Percentiles rank a stretch among this genome's conserved stretches.
phyloP scores from a whole-genome alignment of 257 asterid genomes.

The Penstemon newberryi region DNA sequence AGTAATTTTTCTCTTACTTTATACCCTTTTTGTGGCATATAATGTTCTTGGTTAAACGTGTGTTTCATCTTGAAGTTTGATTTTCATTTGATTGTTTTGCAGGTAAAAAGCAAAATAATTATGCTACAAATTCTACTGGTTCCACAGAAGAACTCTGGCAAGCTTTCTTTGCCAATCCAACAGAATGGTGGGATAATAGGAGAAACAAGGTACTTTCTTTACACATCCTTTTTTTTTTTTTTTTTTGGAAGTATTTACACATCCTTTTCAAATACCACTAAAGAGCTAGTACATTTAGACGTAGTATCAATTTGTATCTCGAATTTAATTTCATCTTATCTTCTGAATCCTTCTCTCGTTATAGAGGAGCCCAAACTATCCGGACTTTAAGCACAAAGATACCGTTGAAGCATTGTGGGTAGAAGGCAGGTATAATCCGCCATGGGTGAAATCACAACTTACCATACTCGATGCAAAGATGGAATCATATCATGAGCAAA shows the following conservation, averaged over 20 bases:
- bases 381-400: slow-evolving; percentile 98
- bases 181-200: slow-evolving; percentile 99
- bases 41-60: slow-evolving; percentile 13
- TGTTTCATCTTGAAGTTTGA: slow-evolving; percentile 12
- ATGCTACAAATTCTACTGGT: slow-evolving; percentile 57
- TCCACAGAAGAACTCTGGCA: slow-evolving; percentile 92
- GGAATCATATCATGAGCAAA: slow-evolving; percentile 67
- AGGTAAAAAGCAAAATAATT: slow-evolving; percentile 57
- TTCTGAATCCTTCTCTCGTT: slow-evolving; percentile 20
- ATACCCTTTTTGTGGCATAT: not conserved
- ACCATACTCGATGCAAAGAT: slow-evolving; percentile 73
- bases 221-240: not conserved
- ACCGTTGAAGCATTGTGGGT: slow-evolving; percentile 95
- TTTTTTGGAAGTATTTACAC: not conserved
- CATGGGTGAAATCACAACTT: slow-evolving; percentile 96
- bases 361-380: slow-evolving; percentile 91
- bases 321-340: not conserved
- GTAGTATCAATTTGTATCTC: not conserved
- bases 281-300: not conserved
- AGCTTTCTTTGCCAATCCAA: slow-evolving; percentile 90
- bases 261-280: not conserved
- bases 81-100: slow-evolving; percentile 27
- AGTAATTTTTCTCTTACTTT: slow-evolving; percentile 31
- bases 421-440: slow-evolving; percentile 77
- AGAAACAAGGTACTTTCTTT: slow-evolving; percentile 71